phyloP scores from a whole-genome alignment of 1,284 basidiomycete genomes.

The Ceratobasidium sp. region DNA sequence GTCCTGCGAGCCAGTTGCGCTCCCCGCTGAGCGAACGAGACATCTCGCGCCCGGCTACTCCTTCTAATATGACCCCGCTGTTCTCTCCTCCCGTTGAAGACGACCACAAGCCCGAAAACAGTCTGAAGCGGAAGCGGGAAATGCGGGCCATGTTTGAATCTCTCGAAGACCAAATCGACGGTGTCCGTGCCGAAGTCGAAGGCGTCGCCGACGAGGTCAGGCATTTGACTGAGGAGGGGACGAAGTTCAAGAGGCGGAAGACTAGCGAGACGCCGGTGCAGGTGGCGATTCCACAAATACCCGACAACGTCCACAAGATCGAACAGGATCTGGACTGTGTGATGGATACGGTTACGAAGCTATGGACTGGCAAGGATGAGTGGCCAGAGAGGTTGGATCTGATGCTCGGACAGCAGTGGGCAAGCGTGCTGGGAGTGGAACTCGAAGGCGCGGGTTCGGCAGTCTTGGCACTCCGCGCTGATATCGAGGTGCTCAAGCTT shows the following conservation, averaged over 20 bases:
- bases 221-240: background rate
- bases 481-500: conserved; percentile 8
- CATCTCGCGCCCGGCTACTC: background rate
- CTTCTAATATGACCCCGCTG: background rate
- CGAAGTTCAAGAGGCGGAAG: background rate
- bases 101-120: background rate
- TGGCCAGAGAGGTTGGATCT: conserved; percentile 11
- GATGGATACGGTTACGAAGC: background rate
- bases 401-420: conserved; percentile 5
- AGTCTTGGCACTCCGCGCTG: background rate
- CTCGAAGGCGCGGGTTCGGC: background rate
- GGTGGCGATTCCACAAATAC: background rate
- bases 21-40: background rate
- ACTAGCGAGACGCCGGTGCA: background rate
- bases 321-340: background rate
- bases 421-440: background rate
- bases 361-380: background rate
- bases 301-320: background rate
- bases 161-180: conserved; percentile 1
- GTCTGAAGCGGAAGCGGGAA: background rate
- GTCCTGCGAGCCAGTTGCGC: background rate
- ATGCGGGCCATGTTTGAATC: background rate
- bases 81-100: background rate
- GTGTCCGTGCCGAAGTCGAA: conserved; percentile 8
- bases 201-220: conserved; percentile 1